Conservation (phyloP, 495 filamentous ascomycete genomes). For the Podospora appendiculata region DNA sequence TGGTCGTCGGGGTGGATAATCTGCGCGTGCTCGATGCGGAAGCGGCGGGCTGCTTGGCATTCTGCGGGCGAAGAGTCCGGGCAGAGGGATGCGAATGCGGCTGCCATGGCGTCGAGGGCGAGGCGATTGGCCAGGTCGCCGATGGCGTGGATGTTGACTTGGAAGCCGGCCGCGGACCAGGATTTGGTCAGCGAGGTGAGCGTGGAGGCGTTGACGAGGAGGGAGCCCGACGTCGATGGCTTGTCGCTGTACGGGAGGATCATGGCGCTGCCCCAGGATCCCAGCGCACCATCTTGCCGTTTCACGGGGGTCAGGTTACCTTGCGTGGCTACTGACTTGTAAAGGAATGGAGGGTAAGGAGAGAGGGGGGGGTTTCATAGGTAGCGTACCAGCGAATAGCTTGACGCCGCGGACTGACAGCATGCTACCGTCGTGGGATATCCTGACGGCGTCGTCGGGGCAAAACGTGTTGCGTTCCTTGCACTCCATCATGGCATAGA, state of each 20-base stretch:
- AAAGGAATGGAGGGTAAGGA: not conserved
- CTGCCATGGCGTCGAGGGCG: slow-evolving; percentile 46
- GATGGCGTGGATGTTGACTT: slow-evolving; percentile 59
- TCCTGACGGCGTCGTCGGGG: slow-evolving; percentile 31
- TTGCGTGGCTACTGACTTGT: not conserved
- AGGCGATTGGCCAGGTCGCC: slow-evolving; percentile 55
- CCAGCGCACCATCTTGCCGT: slow-evolving; percentile 51
- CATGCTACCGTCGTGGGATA: slow-evolving; percentile 31
- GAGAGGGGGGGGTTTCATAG: not conserved
- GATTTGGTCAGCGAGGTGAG: slow-evolving; percentile 38
- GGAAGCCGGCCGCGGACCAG: slow-evolving; percentile 44
- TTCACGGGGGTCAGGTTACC: not conserved
- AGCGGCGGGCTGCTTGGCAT: slow-evolving; percentile 41
- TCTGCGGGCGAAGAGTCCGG: slow-evolving; percentile 20
- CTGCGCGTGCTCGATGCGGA: slow-evolving; percentile 59
- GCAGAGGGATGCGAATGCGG: slow-evolving; percentile 38
- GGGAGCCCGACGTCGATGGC: slow-evolving; percentile 44
- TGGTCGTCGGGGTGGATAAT: slow-evolving; percentile 59
- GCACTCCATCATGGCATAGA: slow-evolving; percentile 60
- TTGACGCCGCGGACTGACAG: slow-evolving; percentile 49
- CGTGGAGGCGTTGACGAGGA: slow-evolving; percentile 50
- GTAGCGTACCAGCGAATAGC: slow-evolving; percentile 45
- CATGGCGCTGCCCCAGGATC: slow-evolving; percentile 56
- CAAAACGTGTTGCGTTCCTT: slow-evolving; percentile 52
- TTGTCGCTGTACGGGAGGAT: slow-evolving; percentile 55